Percentiles rank a stretch among this genome's conserved stretches.
Evolutionary conservation across 2,329 filamentous ascomycete genomes (phyloP).

Genomic region (Clonostachys solani): DNA sequence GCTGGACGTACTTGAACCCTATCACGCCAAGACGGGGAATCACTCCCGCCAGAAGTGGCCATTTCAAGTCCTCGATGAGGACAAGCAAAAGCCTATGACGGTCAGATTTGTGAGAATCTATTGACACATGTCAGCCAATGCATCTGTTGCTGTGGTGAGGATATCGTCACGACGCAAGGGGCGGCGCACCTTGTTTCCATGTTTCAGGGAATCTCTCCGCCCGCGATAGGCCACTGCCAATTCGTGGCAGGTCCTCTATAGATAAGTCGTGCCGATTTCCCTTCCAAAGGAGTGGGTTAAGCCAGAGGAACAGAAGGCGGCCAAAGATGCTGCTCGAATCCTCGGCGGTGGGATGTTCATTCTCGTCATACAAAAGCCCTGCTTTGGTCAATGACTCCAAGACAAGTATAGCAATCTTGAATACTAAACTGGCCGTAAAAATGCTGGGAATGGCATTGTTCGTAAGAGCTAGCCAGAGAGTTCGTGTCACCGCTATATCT

Average conservation of each 20-base stretch:
- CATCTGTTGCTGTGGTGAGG: not conserved
- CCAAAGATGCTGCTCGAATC: not conserved
- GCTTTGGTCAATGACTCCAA: slow-evolving; percentile 40
- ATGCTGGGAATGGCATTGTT: slow-evolving; percentile 27
- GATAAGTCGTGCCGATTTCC: slow-evolving; percentile 9
- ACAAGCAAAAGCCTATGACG: too few species aligned
- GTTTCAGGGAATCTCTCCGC: slow-evolving; percentile 7
- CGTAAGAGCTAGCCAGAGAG: too few species aligned
- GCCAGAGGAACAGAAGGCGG: slow-evolving; percentile 42
- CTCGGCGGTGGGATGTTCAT: not conserved
- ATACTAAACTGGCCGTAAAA: slow-evolving; percentile 32
- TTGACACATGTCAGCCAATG: not conserved
- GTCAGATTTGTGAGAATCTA: slow-evolving; percentile 2
- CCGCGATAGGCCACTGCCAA: slow-evolving; percentile 10
- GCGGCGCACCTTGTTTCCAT: slow-evolving; percentile 10
- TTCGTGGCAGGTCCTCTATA: slow-evolving; percentile 20
- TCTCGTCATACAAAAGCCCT: slow-evolving; percentile 1
- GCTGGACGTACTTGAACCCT: slow-evolving; percentile 17
- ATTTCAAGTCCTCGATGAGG: not conserved
- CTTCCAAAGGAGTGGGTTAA: slow-evolving; percentile 40
- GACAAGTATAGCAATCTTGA: slow-evolving; percentile 24
- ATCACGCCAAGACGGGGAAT: slow-evolving; percentile 11
- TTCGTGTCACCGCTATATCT: too few species aligned
- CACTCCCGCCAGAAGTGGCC: slow-evolving; percentile 5
- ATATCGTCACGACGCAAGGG: not conserved